A percentile compares a stretch with the other conserved stretches of the same genome.
These are phyloP conservation scores for Diaporthe citrichinensis DNA, from an alignment of 2,329 filamentous ascomycete genomes.

Conservation along the genomic window DNA sequence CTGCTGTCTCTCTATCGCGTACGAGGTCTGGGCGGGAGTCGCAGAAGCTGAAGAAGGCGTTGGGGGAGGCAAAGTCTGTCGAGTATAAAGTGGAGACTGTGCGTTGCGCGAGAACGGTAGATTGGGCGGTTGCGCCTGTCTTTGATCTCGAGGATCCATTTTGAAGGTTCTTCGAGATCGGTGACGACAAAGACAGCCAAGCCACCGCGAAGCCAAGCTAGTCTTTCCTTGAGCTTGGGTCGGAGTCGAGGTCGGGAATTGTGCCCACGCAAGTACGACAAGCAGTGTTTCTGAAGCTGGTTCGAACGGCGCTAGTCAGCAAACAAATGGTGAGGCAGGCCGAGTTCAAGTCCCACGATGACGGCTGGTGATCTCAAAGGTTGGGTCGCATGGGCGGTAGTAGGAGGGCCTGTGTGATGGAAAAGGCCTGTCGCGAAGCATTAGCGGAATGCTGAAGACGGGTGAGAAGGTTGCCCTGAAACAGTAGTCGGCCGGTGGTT, in stretches of 20 bases:
- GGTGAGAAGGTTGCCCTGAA: background rate
- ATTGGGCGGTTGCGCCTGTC: constrained; percentile 51
- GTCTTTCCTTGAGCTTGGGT: background rate
- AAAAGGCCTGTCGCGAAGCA: constrained; percentile 26
- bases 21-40: constrained; percentile 42
- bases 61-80: constrained; percentile 47
- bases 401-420: constrained; percentile 23
- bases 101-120: constrained; percentile 52
- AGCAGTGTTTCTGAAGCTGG: background rate
- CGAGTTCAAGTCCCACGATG: constrained; percentile 3
- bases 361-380: constrained; percentile 10
- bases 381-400: constrained; percentile 34
- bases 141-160: constrained; percentile 48
- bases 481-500: background rate
- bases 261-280: background rate
- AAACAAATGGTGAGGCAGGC: constrained; percentile 27
- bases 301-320: constrained; percentile 15
- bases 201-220: constrained; percentile 12
- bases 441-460: constrained; percentile 31
- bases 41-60: constrained; percentile 40
- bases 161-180: constrained; percentile 22
- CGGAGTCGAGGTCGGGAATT: background rate
- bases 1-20: constrained; percentile 38
- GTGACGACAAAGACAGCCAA: constrained; percentile 14
- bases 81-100: constrained; percentile 51